Percentiles rank a stretch among this genome's conserved stretches.
Evolutionary conservation across 371 early-diverging fungal genomes (phyloP).

Genomic region (Rhizopus delemar): DNA sequence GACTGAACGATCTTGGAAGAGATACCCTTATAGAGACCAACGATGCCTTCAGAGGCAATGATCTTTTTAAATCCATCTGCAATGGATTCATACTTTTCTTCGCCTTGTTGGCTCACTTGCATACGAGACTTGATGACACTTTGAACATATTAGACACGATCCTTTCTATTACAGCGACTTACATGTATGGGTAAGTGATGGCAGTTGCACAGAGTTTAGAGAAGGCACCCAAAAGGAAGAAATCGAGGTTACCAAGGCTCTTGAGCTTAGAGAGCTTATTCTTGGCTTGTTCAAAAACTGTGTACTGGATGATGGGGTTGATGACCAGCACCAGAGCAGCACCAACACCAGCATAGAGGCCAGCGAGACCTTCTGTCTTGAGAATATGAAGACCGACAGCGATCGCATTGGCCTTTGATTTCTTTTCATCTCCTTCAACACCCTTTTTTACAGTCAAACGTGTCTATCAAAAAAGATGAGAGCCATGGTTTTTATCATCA

Average conservation of each 20-base stretch:
- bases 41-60: slow-evolving; percentile 79
- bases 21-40: slow-evolving; percentile 89
- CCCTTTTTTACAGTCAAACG: slow-evolving; percentile 68
- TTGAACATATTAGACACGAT: not conserved
- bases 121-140: slow-evolving; percentile 94
- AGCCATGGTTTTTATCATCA: not conserved
- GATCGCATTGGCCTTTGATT: slow-evolving; percentile 46
- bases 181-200: slow-evolving; percentile 97
- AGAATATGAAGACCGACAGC: slow-evolving; percentile 68
- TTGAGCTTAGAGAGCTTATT: slow-evolving; percentile 56
- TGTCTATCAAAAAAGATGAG: slow-evolving; percentile 45
- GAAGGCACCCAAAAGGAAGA: slow-evolving; percentile 93
- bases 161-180: slow-evolving; percentile 18
- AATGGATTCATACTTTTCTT: slow-evolving; percentile 77
- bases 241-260: slow-evolving; percentile 78
- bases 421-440: slow-evolving; percentile 42
- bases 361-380: slow-evolving; percentile 81
- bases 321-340: slow-evolving; percentile 95
- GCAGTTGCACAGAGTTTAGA: slow-evolving; percentile 92
- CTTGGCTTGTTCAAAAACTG: slow-evolving; percentile 93
- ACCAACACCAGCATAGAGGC: slow-evolving; percentile 86
- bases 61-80: slow-evolving; percentile 91
- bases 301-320: slow-evolving; percentile 98
- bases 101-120: slow-evolving; percentile 87
- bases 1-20: slow-evolving; percentile 89